Percentiles rank a stretch among this genome's conserved stretches.
phyloP scores from a whole-genome alignment of 2,329 filamentous ascomycete species.

The Colletotrichum orbiculare region DNA sequence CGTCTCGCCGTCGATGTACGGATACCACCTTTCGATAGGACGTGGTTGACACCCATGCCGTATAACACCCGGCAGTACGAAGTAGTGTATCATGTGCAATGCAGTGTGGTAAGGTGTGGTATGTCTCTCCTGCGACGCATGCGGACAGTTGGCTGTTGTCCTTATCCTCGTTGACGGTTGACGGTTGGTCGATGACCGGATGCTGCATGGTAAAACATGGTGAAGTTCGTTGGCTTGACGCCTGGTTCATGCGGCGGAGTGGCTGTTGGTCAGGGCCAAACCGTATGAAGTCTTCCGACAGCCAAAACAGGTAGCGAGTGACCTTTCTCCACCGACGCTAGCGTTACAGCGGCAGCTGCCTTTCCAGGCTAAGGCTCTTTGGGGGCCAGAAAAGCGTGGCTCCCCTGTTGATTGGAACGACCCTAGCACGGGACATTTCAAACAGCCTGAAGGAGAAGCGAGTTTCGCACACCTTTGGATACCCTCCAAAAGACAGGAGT shows the following conservation, averaged over 20 bases:
- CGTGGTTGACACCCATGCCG: too few relatives aligned
- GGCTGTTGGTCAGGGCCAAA: slow-evolving; percentile 24
- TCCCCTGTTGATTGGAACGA: slow-evolving; percentile 10
- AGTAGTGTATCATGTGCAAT: not conserved
- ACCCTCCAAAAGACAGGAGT: slow-evolving; percentile 36
- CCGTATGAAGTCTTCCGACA: not conserved
- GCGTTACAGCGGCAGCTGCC: slow-evolving; percentile 26
- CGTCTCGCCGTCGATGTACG: too few relatives aligned
- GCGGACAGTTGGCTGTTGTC: slow-evolving; percentile 9
- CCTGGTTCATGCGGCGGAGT: slow-evolving; percentile 33
- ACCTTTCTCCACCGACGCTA: slow-evolving; percentile 23
- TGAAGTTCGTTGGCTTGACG: slow-evolving; percentile 25
- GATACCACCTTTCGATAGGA: too few relatives aligned
- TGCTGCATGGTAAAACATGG: slow-evolving; percentile 35
- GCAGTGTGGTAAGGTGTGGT: not conserved
- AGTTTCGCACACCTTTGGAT: slow-evolving; percentile 49
- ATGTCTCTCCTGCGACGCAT: slow-evolving; percentile 1
- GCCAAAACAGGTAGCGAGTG: not conserved
- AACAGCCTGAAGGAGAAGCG: slow-evolving; percentile 52
- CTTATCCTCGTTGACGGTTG: too few relatives aligned
- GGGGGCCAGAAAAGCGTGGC: slow-evolving; percentile 16
- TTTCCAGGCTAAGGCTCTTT: slow-evolving; percentile 14
- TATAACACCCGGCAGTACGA: not conserved
- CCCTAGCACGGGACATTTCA: slow-evolving; percentile 40
- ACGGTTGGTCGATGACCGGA: slow-evolving; percentile 13